Base-by-base conservation (phyloP, 352 stramenopile species). In the Phytophthora tubulina region DNA sequence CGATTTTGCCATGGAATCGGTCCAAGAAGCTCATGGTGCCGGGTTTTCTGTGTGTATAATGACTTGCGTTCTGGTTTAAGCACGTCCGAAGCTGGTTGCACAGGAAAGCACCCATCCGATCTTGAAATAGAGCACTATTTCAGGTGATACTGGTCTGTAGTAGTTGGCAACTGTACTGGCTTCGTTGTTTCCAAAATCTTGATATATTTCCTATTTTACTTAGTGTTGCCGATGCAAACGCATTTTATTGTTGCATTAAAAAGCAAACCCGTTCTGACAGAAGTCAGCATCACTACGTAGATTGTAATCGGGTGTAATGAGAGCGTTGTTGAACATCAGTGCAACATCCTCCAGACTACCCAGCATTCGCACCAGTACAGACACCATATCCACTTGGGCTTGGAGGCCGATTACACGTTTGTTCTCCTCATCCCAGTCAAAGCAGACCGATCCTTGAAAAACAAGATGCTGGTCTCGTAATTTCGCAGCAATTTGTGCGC, bases 1-100 rank as follows among this genome's bases (percentile, higher is more conserved):
- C 81, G 54, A 94, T 93, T 74, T 96, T 96, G 60, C 85, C 82
- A 48, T 93, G 86, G 64, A 96, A 96, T 51, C 88, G 77, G 60
- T 93, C 86, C 36, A 94, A 70, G 67, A 96, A 96, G 75, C 83
- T 95, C 88, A 95, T 94, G 35, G 6, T 45, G n/a, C 27, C n/a
- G 30, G 38, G 1, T 46, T 27, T 6, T 45, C 11, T 17, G 39
- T 45, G 35, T 13, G n/a, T n/a, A 9, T 21, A 44, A 63, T 17
- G 48, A 3, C n/a, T 30, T n/a, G 14, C 44, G 6, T 13, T 48
- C 13, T 48, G 41, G 6, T 48, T 48, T 9, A 11, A 27, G 5
- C 3, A 27, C 14, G 41, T 27, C 21, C 21, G 6, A 31, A 51
- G n/a, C 45, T 53, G 21, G 21, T 27, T 27, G 21, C 21, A 27